Base-by-base conservation (phyloP, 2,329 filamentous ascomycete genomes). In the Elsinoe arachidis region DNA sequence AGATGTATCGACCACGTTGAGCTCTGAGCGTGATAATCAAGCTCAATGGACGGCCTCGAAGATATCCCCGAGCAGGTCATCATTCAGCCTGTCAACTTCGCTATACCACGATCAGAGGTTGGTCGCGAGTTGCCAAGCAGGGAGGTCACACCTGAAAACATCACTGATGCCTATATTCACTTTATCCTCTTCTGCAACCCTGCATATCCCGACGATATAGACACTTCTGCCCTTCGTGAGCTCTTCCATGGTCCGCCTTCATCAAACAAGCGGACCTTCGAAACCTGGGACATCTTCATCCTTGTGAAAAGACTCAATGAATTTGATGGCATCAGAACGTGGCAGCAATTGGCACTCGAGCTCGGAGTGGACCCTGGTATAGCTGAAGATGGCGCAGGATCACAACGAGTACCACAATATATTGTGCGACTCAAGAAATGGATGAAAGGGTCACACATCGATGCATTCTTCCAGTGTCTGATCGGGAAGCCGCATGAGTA, bases 381-480 rank as follows among this genome's bases (percentile, higher is more conserved):
- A 59, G 77, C 84, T 21, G 83, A 87, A 59, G 93, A 92, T 69
- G 88, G 89, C 23, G 87, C 95, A 73, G 69, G 69, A 51, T 85
- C 87, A 1, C 92, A 96, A 68, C 96, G 96, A 70, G 87, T 96
- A 58, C 90, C 95, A 69, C 91, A 96, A 70, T 96, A 96, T 75
- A 90, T 89, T 43, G 91, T 96, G 47, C 82, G 91, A 59, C 75
- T 96, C 58, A 96, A 96, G 82, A 85, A 92, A 67, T 96, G 91
- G 91, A 93, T 96, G 88, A 89, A 90, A 69, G 91, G 90, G 4
- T 92, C 95, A 87, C 91, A 96, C 69, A 84, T 96, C 55, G 89
- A 95, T 76, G 88, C 90, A 10, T 96, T 96, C 69, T 96, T 96
- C 66, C 90, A 95, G 69, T 96, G 90, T 69, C 81, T 95, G 17